These are phyloP conservation scores for Acanthamoeba royreba DNA, from an alignment of 208 protist species.

Conservation along the genomic window DNA sequence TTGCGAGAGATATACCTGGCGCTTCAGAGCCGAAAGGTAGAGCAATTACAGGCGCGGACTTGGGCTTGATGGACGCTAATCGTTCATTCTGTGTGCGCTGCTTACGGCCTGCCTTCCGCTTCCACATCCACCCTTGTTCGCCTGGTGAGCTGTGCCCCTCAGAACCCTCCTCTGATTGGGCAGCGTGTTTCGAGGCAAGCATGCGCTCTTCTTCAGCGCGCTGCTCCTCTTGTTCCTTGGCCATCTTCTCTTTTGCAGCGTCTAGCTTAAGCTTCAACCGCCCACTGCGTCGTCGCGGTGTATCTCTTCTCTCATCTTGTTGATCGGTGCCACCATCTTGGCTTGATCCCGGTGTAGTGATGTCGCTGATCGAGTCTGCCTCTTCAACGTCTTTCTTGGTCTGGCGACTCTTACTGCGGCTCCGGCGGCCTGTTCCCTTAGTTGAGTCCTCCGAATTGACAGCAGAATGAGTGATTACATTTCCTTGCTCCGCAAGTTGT, in stretches of 20 bases:
- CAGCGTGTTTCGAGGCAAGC: too few species aligned
- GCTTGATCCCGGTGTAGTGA: neutral
- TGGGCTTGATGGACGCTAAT: neutral
- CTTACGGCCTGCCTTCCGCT: too few species aligned
- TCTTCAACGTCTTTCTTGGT: neutral
- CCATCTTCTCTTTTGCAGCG: neutral
- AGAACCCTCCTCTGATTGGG: neutral
- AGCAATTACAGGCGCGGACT: neutral
- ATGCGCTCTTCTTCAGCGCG: too few species aligned
- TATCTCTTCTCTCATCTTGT: neutral
- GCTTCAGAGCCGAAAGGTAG: neutral
- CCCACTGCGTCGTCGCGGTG: neutral
- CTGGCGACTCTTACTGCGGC: too few species aligned
- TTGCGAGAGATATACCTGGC: neutral
- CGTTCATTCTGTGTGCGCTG: too few species aligned
- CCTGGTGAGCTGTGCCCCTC: neutral
- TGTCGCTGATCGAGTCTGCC: neutral
- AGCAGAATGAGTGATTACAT: too few species aligned
- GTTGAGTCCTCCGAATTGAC: too few species aligned
- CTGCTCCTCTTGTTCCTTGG: neutral
- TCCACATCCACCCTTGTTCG: neutral
- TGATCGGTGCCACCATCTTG: neutral
- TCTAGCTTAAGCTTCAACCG: neutral
- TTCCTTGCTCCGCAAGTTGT: too few species aligned
- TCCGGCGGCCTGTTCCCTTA: too few species aligned